Base-by-base conservation (phyloP, 208 protist species). In the Acanthamoeba castellanii region DNA sequence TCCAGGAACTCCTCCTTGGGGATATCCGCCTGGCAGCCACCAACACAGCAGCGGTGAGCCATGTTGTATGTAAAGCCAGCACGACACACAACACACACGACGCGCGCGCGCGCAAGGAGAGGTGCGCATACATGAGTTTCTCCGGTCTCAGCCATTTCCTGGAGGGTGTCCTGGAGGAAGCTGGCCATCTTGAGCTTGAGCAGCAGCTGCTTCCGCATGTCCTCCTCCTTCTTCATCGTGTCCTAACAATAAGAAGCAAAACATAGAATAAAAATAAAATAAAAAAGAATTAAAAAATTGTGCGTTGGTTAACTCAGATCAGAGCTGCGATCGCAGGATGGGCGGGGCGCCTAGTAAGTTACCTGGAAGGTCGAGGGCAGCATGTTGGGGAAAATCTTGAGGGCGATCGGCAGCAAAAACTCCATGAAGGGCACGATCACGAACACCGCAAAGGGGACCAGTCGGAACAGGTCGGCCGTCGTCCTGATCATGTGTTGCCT, bases 381-480 rank as follows among this genome's bases (percentile, higher is more conserved):
- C 74, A 99, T 96, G 25, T 98, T 99, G 50, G 99, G 99, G 97
- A 99, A 99, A 95, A 99, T 98, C 94, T 99, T 99, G 47, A 99
- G 96, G 20, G 98, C 97, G 52, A 99, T 97, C 8, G 99, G 99
- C 66, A 99, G 97, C 66, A 99, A 96, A 68, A 99, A 97, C 95
- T 99, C 99, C 32, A 98, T 97, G 96, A 99, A 99, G 11, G 99
- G 99, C 20, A 99, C 97, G 20, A 99, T 96, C 32, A 99, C 98
- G 95, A 99, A 99, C 89, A 99, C 98, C 92, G 98, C 98, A 98
- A 99, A 99, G 18, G 99, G 99, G 5, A 99, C 98, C 45, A 99
- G 95, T n/a, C 99, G 98, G 61, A 99, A 95, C 87, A 99, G 95
- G 96, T 99, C 99, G 30, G 98, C 97, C 7, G 98, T 98, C 47